Evolutionary conservation across 1,139 yeast species (phyloP), one percentile per base, ranked within the genome.

Genomic region (Entelexis paramagnoliae): DNA sequence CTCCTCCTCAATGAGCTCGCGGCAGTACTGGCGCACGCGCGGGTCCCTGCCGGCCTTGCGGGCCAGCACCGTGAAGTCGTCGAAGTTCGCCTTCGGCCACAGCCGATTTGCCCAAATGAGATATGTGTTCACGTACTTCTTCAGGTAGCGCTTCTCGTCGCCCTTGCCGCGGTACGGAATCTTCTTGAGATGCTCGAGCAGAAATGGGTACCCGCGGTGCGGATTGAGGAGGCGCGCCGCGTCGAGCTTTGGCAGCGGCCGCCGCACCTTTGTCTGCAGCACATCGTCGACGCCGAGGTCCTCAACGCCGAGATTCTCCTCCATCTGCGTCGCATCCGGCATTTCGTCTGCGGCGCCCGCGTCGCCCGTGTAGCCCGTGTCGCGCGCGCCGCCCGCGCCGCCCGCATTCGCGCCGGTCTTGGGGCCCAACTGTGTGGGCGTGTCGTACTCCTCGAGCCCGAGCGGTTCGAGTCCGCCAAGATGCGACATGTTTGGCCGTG

Each of bases 101-200:
- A 86, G 63, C 5, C 80, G 77, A 64, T 86, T 95, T 28, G 89
- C 88, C 95, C 95, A 86, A 32, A 86, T 65, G 66, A 85, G 94
- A 66, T 85, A 86, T 60, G 78, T 79, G 55, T 77, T 79, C 28
- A 85, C 67, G 2, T 86, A 69, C 43, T 69, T 67, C 9, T 69
- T 64, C 50, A 78, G 62, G 58, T 78, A 79, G 19, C 72, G 71
- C 52, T 69, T 59, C 54, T 68, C 73, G 46, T 66, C 64, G 5
- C 73, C 73, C 42, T 62, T 64, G n/a, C 72, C 73, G 46, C 67
- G 68, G 53, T 69, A 62, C 42, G 58, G 54, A 24, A 69, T 50
- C 34, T 57, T 58, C 1, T 63, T 57, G 13, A 66, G 58, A n/a
- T 56, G 56, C 28, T 53, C 50, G 29, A 58, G 58, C 19, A 71